Evolutionary conservation across 2,329 filamentous ascomycete genomes (phyloP).

Genomic region (Penicillium griseofulvum): DNA sequence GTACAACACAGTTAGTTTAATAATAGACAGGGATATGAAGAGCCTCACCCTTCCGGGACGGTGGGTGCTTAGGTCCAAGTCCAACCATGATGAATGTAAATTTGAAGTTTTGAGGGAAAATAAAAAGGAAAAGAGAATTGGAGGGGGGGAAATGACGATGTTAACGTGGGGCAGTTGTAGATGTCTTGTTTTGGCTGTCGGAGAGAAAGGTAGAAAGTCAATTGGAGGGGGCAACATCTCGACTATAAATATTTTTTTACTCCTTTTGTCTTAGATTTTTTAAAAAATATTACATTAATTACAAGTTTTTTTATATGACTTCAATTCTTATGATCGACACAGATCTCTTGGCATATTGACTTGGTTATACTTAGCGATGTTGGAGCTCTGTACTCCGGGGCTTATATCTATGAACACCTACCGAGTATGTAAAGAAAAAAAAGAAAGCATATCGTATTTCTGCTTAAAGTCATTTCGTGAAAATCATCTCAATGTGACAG

Average conservation of each 20-base stretch:
- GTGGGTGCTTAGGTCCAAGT: conserved; percentile 61
- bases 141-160: conserved; percentile 22
- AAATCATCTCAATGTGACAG: conserved; percentile 8
- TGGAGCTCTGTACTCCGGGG: no score
- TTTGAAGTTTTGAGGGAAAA: background rate
- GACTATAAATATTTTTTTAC: no score
- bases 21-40: conserved; percentile 11
- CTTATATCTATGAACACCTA: no score
- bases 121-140: conserved; percentile 4
- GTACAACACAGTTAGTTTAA: conserved; percentile 7
- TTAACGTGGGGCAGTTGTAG: conserved; percentile 25
- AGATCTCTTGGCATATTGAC: no score
- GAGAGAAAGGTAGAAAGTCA: conserved; percentile 13
- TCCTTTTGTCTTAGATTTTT: no score
- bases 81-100: conserved; percentile 57
- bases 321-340: no score
- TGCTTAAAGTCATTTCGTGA: background rate
- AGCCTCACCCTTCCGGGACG: conserved; percentile 70
- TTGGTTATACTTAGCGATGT: no score
- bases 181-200: conserved; percentile 25
- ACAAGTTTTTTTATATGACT: no score
- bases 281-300: no score
- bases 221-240: conserved; percentile 1
- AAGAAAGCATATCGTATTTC: background rate
- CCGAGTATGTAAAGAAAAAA: no score